Percentiles rank a stretch among this genome's conserved stretches.
Evolutionary conservation across 139 green algal species (phyloP).

Genomic region (Closterium sp.): DNA sequence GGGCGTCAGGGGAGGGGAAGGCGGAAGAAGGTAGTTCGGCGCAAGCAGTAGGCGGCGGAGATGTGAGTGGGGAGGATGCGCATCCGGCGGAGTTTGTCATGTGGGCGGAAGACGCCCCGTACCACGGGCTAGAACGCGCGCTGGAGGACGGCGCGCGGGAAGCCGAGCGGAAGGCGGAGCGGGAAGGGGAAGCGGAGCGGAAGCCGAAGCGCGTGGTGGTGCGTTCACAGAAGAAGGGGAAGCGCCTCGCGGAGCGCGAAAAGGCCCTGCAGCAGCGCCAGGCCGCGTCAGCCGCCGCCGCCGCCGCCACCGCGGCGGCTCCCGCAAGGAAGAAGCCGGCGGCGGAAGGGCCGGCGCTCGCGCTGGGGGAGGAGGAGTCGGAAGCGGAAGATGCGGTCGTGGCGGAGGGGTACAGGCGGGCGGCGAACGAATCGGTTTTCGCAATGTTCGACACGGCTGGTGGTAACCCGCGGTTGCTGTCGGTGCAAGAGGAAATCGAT

Average conservation of each 20-base stretch:
- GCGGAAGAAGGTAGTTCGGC: background rate
- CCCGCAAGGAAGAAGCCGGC: background rate
- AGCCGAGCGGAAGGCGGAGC: background rate
- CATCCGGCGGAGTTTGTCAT: background rate
- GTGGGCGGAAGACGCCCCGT: background rate
- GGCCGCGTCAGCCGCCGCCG: background rate
- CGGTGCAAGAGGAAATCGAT: conserved; percentile 71
- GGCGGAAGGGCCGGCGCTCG: background rate
- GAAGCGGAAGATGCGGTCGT: background rate
- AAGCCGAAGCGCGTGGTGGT: background rate
- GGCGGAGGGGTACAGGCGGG: background rate
- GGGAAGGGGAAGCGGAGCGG: background rate
- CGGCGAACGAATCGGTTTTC: background rate
- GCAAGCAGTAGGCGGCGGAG: background rate
- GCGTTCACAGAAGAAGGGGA: background rate
- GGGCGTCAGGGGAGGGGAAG: background rate
- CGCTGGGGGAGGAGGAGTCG: background rate
- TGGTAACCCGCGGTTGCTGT: conserved; percentile 59
- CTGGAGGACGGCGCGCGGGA: background rate
- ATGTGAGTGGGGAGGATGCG: background rate
- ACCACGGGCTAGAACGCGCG: background rate
- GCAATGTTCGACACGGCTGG: background rate
- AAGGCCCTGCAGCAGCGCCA: background rate
- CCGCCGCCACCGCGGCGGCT: background rate
- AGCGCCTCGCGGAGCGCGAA: background rate